These are phyloP conservation scores for Coemansia sp. DNA, from an alignment of 192 early-diverging fungal genomes.

Conservation along the genomic window DNA sequence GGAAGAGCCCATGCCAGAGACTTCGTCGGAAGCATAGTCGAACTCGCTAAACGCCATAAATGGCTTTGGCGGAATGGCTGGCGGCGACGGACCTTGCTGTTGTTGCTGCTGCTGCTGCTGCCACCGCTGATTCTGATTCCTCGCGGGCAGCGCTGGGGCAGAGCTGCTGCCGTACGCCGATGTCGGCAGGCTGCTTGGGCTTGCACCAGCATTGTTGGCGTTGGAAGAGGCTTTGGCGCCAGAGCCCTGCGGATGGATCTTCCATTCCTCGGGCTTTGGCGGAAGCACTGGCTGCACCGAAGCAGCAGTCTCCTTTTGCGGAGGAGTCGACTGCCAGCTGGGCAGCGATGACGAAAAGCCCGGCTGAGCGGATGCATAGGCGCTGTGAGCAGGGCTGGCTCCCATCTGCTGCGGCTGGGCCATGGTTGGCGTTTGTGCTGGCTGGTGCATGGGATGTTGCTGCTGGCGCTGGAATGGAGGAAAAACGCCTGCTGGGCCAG, in stretches of 20 bases:
- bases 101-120: conserved; percentile 1
- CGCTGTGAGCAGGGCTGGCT: not conserved
- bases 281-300: conserved; percentile 24
- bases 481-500: not conserved
- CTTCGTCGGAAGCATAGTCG: conserved; percentile 39
- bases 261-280: conserved; percentile 49
- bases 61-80: conserved; percentile 49
- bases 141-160: conserved; percentile 19
- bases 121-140: conserved; percentile 8
- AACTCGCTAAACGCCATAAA: conserved; percentile 51
- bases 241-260: conserved; percentile 8
- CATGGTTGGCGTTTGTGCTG: not conserved
- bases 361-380: not conserved
- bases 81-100: conserved; percentile 16
- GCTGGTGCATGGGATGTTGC: not conserved
- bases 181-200: conserved; percentile 1
- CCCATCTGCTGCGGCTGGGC: not conserved
- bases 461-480: not conserved
- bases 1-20: conserved; percentile 10
- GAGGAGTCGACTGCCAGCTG: not conserved
- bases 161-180: not conserved
- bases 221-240: no score
- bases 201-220: not conserved
- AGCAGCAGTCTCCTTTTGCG: not conserved
- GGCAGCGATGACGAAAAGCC: not conserved